Conservation (phyloP, 2,329 filamentous ascomycete genomes). For the Colletotrichum navitas region DNA sequence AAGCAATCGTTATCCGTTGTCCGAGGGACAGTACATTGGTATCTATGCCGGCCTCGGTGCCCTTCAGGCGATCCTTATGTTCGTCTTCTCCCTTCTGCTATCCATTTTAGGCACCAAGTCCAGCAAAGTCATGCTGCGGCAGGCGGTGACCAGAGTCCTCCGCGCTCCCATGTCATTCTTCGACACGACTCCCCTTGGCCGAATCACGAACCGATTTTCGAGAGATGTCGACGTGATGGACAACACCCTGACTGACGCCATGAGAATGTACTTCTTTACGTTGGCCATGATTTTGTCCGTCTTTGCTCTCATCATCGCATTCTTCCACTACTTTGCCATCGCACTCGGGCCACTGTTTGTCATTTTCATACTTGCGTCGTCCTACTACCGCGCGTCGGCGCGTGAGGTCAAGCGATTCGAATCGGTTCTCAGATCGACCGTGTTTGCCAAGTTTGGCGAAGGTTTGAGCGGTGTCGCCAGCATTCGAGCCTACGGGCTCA, state of each 20-base stretch:
- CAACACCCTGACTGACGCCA: slow-evolving; percentile 87
- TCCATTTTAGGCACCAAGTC: slow-evolving; percentile 84
- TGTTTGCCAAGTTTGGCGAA: slow-evolving; percentile 94
- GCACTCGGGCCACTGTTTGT: slow-evolving; percentile 75
- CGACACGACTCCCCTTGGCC: slow-evolving; percentile 93
- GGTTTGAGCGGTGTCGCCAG: slow-evolving; percentile 85
- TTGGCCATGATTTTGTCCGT: slow-evolving; percentile 85
- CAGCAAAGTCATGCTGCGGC: slow-evolving; percentile 84
- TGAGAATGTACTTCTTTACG: slow-evolving; percentile 93
- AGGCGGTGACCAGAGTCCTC: slow-evolving; percentile 83
- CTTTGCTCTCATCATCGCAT: slow-evolving; percentile 93
- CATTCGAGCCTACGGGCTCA: slow-evolving; percentile 89
- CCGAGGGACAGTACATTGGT: slow-evolving; percentile 78
- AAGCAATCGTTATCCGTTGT: slow-evolving; percentile 78
- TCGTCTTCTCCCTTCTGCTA: slow-evolving; percentile 82
- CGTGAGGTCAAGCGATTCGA: slow-evolving; percentile 96
- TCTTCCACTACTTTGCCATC: slow-evolving; percentile 87
- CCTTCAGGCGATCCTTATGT: slow-evolving; percentile 80
- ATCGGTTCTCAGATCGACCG: slow-evolving; percentile 84
- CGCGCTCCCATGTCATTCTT: slow-evolving; percentile 89
- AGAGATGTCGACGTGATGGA: slow-evolving; percentile 98
- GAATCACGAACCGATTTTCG: slow-evolving; percentile 96
- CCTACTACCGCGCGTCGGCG: slow-evolving; percentile 91
- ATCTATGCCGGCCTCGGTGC: slow-evolving; percentile 79
- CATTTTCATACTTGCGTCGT: slow-evolving; percentile 84